phyloP scores from a whole-genome alignment of 257 asterid genomes.

The Rehmannia glutinosa region DNA sequence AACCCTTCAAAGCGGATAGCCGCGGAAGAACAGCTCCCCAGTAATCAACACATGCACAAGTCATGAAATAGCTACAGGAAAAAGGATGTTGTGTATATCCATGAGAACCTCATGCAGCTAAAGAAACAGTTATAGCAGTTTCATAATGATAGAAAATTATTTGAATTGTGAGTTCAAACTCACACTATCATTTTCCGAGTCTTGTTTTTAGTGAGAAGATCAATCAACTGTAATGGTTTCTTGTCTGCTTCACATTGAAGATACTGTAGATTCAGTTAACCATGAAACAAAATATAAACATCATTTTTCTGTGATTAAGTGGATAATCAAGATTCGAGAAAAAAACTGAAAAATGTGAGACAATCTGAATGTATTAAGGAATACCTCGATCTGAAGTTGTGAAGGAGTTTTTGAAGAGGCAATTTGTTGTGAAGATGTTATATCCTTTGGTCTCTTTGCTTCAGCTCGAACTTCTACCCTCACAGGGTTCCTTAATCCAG shows the following conservation, averaged over 20 bases:
- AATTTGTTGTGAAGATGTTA: slow-evolving; percentile 42
- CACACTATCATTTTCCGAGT: slow-evolving; percentile 70
- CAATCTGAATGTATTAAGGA: slow-evolving; percentile 1
- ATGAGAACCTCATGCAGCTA: slow-evolving; percentile 19
- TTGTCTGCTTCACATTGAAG: slow-evolving; percentile 87
- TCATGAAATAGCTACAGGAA: slow-evolving; percentile 84
- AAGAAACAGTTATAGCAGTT: background rate
- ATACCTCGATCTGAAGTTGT: slow-evolving; percentile 80
- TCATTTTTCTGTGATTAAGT: slow-evolving; percentile 18
- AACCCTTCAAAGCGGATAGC: slow-evolving; percentile 54
- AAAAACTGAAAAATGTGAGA: background rate
- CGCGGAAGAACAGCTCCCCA: slow-evolving; percentile 94
- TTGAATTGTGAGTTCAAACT: slow-evolving; percentile 20
- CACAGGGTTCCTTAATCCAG: slow-evolving; percentile 88
- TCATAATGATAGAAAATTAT: background rate
- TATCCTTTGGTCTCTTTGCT: slow-evolving; percentile 42
- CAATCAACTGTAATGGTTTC: slow-evolving; percentile 71
- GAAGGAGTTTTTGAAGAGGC: slow-evolving; percentile 78
- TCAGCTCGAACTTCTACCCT: slow-evolving; percentile 89
- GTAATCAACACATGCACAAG: slow-evolving; percentile 96
- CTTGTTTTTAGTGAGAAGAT: slow-evolving; percentile 55
- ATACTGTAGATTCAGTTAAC: slow-evolving; percentile 48
- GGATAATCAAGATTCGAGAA: background rate
- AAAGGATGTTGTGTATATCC: slow-evolving; percentile 13
- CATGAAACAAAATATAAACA: slow-evolving; percentile 4